phyloP scores from a whole-genome alignment of 73 alveolate species.

The Paramecium caudatum region DNA sequence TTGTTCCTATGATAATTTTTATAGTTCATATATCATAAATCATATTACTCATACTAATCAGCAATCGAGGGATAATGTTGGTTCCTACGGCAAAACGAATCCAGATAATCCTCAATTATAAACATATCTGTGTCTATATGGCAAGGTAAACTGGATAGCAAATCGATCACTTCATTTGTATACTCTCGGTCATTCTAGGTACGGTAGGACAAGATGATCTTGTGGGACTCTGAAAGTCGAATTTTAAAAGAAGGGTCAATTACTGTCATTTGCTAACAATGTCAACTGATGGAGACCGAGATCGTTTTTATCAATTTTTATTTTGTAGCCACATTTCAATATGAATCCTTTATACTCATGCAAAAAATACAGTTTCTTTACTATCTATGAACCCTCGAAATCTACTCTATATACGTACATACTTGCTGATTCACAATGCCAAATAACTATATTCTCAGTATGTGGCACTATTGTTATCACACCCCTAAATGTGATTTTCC shows the following conservation, averaged over 20 bases:
- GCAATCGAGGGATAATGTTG: constrained; percentile 29
- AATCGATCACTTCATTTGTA: constrained; percentile 53
- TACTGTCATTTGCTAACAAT: constrained; percentile 50
- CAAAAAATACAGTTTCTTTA: constrained; percentile 27
- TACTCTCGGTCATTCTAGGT: constrained; percentile 56
- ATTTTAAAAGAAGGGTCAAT: constrained; percentile 21
- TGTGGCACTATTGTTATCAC: constrained; percentile 56
- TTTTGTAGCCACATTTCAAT: constrained; percentile 13
- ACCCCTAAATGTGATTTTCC: neutral
- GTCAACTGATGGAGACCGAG: constrained; percentile 49
- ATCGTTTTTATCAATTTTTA: constrained; percentile 43
- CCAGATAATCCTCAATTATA: constrained; percentile 48
- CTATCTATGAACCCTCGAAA: constrained; percentile 26
- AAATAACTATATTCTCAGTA: constrained; percentile 20
- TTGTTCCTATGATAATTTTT: too few relatives aligned
- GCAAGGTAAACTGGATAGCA: constrained; percentile 11
- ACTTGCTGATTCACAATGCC: constrained; percentile 3
- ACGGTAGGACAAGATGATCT: constrained; percentile 33
- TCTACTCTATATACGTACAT: neutral
- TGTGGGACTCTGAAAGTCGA: constrained; percentile 47
- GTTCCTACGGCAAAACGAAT: constrained; percentile 51
- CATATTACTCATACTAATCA: constrained; percentile 32
- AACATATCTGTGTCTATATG: constrained; percentile 49
- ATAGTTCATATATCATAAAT: neutral
- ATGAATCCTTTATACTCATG: constrained; percentile 51